Conservation (phyloP, 106 monocot genomes). For the Vanilla planifolia region DNA sequence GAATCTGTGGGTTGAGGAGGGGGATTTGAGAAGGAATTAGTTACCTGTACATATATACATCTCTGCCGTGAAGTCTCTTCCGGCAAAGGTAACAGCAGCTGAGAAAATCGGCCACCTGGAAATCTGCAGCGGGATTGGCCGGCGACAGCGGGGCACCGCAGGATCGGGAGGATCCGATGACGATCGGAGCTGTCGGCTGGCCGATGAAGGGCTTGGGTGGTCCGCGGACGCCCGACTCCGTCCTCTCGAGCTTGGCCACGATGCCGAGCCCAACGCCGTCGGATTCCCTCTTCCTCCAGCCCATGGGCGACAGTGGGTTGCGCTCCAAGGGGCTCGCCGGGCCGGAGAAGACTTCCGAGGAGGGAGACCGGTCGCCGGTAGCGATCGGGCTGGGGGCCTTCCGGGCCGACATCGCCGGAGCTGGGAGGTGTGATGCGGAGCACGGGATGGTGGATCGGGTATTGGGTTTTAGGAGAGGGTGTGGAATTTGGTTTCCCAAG, state of each 20-base stretch:
- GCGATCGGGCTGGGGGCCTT: constrained; percentile 13
- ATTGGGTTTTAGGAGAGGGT: too few species aligned
- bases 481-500: too few species aligned
- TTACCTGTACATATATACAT: constrained; percentile 70
- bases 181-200: constrained; percentile 10
- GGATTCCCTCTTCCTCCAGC: constrained; percentile 73
- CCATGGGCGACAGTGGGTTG: constrained; percentile 43
- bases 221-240: neutral
- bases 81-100: constrained; percentile 48
- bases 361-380: neutral
- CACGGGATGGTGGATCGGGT: neutral
- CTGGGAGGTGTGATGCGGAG: neutral
- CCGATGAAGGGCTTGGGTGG: neutral
- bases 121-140: constrained; percentile 11
- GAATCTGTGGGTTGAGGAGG: neutral
- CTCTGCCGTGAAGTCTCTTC: constrained; percentile 54
- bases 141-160: neutral
- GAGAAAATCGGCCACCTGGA: constrained; percentile 40
- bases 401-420: constrained; percentile 9
- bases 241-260: constrained; percentile 42
- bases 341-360: neutral
- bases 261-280: constrained; percentile 79
- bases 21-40: neutral
- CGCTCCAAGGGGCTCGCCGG: constrained; percentile 57
- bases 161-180: constrained; percentile 1